Percentiles rank a stretch among this genome's conserved stretches.
phyloP scores from a whole-genome alignment of 169 alveolate genomes.

The Cryptosporidium parvum region DNA sequence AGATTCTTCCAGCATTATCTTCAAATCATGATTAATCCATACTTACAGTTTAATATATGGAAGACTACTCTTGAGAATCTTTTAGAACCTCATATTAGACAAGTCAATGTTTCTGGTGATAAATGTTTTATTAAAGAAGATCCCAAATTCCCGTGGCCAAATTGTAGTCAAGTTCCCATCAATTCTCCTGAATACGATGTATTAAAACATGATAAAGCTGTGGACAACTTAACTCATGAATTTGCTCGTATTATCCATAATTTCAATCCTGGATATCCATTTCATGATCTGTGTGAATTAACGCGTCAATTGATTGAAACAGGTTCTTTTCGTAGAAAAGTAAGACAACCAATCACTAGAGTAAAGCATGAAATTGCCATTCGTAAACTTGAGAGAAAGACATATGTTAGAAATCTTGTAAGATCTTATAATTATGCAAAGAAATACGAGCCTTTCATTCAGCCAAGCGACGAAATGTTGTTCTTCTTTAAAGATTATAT shows the following conservation, averaged over 20 bases:
- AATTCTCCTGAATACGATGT: conserved; percentile 36
- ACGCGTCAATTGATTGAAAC: conserved; percentile 19
- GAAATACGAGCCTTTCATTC: conserved; percentile 33
- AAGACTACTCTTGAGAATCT: conserved; percentile 32
- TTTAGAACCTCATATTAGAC: conserved; percentile 28
- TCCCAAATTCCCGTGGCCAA: conserved; percentile 75
- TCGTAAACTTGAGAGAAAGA: conserved; percentile 35
- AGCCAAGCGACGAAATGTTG: conserved; percentile 43
- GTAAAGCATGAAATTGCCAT: conserved; percentile 1
- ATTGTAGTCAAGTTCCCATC: conserved; percentile 5
- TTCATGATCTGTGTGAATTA: conserved; percentile 49
- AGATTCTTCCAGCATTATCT: conserved; percentile 67
- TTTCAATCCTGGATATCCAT: conserved; percentile 64
- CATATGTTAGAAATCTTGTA: conserved; percentile 17
- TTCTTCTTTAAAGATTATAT: conserved; percentile 51
- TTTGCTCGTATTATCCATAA: conserved; percentile 59
- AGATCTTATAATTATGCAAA: conserved; percentile 10
- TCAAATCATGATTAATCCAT: conserved; percentile 52
- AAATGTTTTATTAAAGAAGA: conserved; percentile 48
- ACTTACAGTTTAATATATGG: conserved; percentile 51
- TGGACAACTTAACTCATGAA: conserved; percentile 55
- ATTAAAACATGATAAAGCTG: conserved; percentile 38
- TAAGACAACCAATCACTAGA: conserved; percentile 22
- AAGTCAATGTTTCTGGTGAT: conserved; percentile 48
- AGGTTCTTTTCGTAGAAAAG: conserved; percentile 36